Evolutionary conservation across 2,329 filamentous ascomycete genomes (phyloP).

Genomic region (Phyllosticta capitalensis): DNA sequence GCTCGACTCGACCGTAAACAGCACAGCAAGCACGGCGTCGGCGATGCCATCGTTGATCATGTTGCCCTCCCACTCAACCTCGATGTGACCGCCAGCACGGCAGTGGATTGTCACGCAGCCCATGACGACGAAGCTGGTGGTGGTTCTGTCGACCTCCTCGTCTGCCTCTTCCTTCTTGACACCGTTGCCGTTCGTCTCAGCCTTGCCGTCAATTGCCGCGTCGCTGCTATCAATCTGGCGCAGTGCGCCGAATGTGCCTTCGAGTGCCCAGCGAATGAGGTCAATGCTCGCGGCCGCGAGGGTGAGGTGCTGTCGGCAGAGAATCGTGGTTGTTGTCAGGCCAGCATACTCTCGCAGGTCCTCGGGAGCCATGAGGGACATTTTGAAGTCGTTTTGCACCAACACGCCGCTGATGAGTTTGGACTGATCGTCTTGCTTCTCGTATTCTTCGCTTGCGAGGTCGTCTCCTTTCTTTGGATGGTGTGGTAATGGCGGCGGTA

Average conservation of each 20-base stretch:
- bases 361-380: constrained; percentile 93
- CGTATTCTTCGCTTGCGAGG: constrained; percentile 17
- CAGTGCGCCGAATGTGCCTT: constrained; percentile 85
- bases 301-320: constrained; percentile 82
- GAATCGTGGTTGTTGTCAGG: constrained; percentile 89
- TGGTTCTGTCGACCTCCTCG: constrained; percentile 52
- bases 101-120: constrained; percentile 80
- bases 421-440: constrained; percentile 19
- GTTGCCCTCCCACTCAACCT: constrained; percentile 96
- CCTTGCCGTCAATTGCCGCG: constrained; percentile 24
- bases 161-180: constrained; percentile 47
- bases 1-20: constrained; percentile 86
- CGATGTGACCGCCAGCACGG: constrained; percentile 65
- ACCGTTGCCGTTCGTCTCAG: constrained; percentile 29
- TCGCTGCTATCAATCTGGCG: constrained; percentile 28
- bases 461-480: constrained; percentile 26
- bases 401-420: constrained; percentile 78
- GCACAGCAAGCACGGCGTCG: constrained; percentile 89
- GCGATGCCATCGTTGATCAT: constrained; percentile 96
- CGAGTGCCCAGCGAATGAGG: constrained; percentile 85
- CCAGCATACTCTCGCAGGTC: constrained; percentile 94
- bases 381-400: constrained; percentile 95
- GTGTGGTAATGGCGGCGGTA: constrained; percentile 52
- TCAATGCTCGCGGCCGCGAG: constrained; percentile 83
- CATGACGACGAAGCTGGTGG: constrained; percentile 62